Evolutionary conservation across 2,329 filamentous ascomycete genomes (phyloP).

Genomic region (Lithohypha guttulata): DNA sequence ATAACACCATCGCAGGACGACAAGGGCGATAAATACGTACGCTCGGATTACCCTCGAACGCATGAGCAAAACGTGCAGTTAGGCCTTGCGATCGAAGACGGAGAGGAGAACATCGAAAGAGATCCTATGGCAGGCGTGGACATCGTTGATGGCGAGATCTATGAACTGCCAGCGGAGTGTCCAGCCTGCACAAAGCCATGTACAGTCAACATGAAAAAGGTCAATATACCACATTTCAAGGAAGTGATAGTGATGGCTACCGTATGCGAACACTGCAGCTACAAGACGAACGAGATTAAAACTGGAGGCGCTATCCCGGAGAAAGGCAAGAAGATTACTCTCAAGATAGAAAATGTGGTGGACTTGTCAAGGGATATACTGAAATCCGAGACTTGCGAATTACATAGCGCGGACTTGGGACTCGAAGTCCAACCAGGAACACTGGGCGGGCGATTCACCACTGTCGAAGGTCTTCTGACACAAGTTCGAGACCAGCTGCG

Average conservation of each 20-base stretch:
- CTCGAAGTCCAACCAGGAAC: conserved; percentile 87
- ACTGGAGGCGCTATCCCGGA: conserved; percentile 87
- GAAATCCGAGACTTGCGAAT: conserved; percentile 84
- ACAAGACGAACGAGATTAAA: conserved; percentile 94
- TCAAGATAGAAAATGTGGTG: conserved; percentile 55
- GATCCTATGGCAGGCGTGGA: conserved; percentile 55
- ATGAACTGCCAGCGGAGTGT: conserved; percentile 83
- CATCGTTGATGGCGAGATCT: conserved; percentile 87
- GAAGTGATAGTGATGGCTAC: conserved; percentile 95
- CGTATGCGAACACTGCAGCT: conserved; percentile 81
- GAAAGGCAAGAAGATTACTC: conserved; percentile 70
- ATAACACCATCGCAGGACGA: conserved; percentile 71
- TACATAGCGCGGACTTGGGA: conserved; percentile 77
- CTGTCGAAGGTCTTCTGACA: conserved; percentile 83
- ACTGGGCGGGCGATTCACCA: conserved; percentile 91
- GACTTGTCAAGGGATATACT: conserved; percentile 89
- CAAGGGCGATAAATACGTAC: conserved; percentile 79
- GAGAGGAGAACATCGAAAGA: conserved; percentile 26
- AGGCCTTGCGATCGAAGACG: conserved; percentile 50
- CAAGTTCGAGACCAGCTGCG: conserved; percentile 86
- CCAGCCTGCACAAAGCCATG: conserved; percentile 81
- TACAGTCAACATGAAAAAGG: conserved; percentile 95
- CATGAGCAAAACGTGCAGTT: conserved; percentile 77
- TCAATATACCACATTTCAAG: conserved; percentile 96
- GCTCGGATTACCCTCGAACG: conserved; percentile 72